Evolutionary conservation across 2,329 filamentous ascomycete species (phyloP), one percentile per base, ranked within the genome.

Genomic region (Bimuria novae-zelandiae): DNA sequence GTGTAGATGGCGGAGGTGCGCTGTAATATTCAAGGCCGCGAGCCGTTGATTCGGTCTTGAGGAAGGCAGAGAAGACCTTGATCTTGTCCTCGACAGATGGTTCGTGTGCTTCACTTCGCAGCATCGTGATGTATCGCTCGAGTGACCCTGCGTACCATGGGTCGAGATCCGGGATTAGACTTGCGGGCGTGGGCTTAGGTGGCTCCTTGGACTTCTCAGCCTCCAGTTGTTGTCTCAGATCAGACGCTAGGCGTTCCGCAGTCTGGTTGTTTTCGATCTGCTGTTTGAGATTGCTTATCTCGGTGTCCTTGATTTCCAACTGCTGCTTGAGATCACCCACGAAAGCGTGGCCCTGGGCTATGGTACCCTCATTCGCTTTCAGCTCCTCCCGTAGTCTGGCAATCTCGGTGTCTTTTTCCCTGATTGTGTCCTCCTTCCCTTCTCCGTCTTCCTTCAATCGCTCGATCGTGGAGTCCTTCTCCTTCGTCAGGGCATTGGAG

Each of bases 111-210:
- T 84, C 82, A 47, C 78, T 76, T 43, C 78, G 77, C 21, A 84
- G 71, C 80, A 84, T 84, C 3, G 74, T 71, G 25, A 82, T 77
- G 60, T 80, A 84, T 36, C 82, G 75, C 44, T 80, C 77, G 42
- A 84, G 64, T 22, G 82, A 84, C 2, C 80, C 80, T 58, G 77
- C 80, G 57, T 79, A 84, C 79, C 82, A 84, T 2, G 80, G 78
- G 54, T 83, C 80, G n/a, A 84, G 71, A 57, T 82, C 81, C 21
- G 79, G 79, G 57, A 83, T 77, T 45, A 74, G 52, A 49, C 75
- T 71, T 21, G 59, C 57, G 39, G 69, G 54, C n/a, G 64, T 63
- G 27, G 66, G 59, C 32, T 64, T 62, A 3, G 57, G 54, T 8
- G 36, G 8, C 16, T 65, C 62, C 40, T 61, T 69, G 19, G 51